Conservation (phyloP, 2,329 filamentous ascomycete genomes). For the Colletotrichum lupini region DNA sequence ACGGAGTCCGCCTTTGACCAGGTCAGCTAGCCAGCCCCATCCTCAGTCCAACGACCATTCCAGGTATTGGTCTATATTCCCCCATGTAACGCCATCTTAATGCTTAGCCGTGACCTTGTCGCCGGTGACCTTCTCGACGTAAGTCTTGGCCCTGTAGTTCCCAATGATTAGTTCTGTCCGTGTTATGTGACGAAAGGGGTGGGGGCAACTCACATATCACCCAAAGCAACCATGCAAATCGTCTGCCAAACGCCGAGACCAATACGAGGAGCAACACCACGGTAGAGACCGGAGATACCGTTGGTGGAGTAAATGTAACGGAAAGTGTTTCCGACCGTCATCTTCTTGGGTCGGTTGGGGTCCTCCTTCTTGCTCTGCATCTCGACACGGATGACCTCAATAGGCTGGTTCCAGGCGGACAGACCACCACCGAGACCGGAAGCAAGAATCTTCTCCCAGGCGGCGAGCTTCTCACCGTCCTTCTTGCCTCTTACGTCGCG, state of each 20-base stretch:
- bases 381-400: slow-evolving; percentile 99
- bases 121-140: slow-evolving; percentile 74
- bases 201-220: slow-evolving; percentile 83
- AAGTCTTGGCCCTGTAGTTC: slow-evolving; percentile 69
- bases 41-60: slow-evolving; percentile 23
- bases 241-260: slow-evolving; percentile 99
- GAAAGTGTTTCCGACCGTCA: slow-evolving; percentile 90
- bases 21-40: slow-evolving; percentile 5
- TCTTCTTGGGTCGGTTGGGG: slow-evolving; percentile 97
- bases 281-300: slow-evolving; percentile 92
- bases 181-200: neutral
- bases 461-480: slow-evolving; percentile 79
- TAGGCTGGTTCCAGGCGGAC: slow-evolving; percentile 98
- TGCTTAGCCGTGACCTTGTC: slow-evolving; percentile 75
- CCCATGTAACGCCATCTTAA: slow-evolving; percentile 58
- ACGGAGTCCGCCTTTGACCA: slow-evolving; percentile 8
- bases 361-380: slow-evolving; percentile 99
- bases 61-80: slow-evolving; percentile 36
- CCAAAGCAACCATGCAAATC: slow-evolving; percentile 98
- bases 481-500: slow-evolving; percentile 82
- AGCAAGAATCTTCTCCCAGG: slow-evolving; percentile 89
- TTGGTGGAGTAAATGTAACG: slow-evolving; percentile 92
- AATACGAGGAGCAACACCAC: slow-evolving; percentile 93
- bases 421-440: slow-evolving; percentile 91
- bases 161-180: slow-evolving; percentile 39